Percentiles rank a stretch among this genome's conserved stretches.
Evolutionary conservation across 2,329 filamentous ascomycete genomes (phyloP).

Genomic region (Geoglossum cookeanum): DNA sequence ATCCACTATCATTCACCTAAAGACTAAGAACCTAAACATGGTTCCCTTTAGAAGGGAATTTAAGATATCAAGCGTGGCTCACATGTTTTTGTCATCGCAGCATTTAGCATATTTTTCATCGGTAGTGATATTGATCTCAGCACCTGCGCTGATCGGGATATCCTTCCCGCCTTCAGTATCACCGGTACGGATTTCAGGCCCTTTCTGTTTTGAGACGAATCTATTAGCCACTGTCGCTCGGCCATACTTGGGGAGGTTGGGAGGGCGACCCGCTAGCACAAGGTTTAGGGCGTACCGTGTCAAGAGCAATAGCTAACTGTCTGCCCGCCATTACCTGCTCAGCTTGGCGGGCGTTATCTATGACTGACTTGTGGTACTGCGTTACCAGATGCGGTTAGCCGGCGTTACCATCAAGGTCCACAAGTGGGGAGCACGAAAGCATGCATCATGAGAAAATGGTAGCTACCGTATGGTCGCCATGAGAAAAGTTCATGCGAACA

Average conservation of each 20-base stretch:
- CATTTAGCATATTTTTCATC: slow-evolving; percentile 77
- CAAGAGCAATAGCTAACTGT: slow-evolving; percentile 85
- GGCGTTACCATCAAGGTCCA: background rate
- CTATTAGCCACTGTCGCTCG: background rate
- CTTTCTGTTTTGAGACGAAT: slow-evolving; percentile 32
- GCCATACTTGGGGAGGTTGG: background rate
- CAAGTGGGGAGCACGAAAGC: no score
- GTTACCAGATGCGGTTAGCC: background rate
- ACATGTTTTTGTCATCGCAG: slow-evolving; percentile 89
- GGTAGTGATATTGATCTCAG: slow-evolving; percentile 87
- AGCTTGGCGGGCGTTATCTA: slow-evolving; percentile 82
- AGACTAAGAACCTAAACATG: background rate
- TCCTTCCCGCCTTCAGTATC: slow-evolving; percentile 53
- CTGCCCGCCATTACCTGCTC: slow-evolving; percentile 61
- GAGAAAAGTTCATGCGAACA: slow-evolving; percentile 99
- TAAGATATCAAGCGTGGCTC: slow-evolving; percentile 19
- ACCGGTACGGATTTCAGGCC: slow-evolving; percentile 72
- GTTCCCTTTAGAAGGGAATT: background rate
- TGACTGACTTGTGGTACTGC: slow-evolving; percentile 91
- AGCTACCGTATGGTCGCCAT: slow-evolving; percentile 60
- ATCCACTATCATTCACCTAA: background rate
- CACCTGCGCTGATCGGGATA: slow-evolving; percentile 64
- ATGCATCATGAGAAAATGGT: background rate
- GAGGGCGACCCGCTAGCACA: background rate
- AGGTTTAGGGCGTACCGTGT: slow-evolving; percentile 33